These are phyloP conservation scores for Protomyces gravidus DNA, from an alignment of 1,139 yeast genomes.

Conservation along the genomic window DNA sequence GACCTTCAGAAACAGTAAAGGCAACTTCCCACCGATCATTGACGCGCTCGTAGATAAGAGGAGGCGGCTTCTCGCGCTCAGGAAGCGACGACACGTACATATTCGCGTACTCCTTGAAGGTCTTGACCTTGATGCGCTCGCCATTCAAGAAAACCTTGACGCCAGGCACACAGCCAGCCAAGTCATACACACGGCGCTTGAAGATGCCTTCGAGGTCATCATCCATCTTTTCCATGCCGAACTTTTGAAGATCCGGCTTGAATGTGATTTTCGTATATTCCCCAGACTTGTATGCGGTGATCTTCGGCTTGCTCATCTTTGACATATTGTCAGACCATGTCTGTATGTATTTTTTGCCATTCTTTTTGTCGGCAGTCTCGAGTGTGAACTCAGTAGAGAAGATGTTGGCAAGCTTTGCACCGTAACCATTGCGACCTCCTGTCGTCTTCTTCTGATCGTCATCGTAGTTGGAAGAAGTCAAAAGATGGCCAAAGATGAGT, in stretches of 20 bases:
- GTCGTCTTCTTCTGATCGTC: constrained; percentile 93
- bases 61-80: constrained; percentile 42
- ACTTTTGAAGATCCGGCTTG: constrained; percentile 79
- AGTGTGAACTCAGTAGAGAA: constrained; percentile 81
- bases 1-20: constrained; percentile 86
- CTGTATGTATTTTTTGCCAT: constrained; percentile 65
- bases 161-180: constrained; percentile 91
- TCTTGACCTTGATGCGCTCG: constrained; percentile 60
- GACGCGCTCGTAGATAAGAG: constrained; percentile 72
- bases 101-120: constrained; percentile 83
- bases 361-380: constrained; percentile 79
- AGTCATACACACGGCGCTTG: constrained; percentile 89
- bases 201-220: constrained; percentile 77
- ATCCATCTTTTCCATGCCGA: constrained; percentile 78
- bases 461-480: constrained; percentile 94
- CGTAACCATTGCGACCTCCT: constrained; percentile 98
- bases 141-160: constrained; percentile 77
- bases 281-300: constrained; percentile 55
- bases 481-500: constrained; percentile 87
- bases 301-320: constrained; percentile 67
- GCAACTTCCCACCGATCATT: constrained; percentile 92
- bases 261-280: constrained; percentile 87
- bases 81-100: constrained; percentile 76
- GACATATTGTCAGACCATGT: constrained; percentile 87
- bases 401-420: constrained; percentile 92